phyloP scores from a whole-genome alignment of 2,329 filamentous ascomycete genomes.

The Xylaria sp. region DNA sequence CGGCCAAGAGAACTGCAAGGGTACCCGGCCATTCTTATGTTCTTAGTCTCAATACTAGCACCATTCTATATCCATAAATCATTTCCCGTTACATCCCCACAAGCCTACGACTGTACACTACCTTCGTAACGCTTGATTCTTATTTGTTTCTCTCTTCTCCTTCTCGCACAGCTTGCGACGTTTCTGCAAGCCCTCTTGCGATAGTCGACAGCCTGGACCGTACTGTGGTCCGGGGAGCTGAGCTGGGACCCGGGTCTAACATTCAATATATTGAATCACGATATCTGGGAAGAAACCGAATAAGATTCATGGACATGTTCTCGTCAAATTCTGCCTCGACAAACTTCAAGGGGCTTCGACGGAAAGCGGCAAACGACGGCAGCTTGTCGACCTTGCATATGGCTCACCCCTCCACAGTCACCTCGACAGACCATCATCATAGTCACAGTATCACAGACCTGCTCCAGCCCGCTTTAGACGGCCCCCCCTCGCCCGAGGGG shows the following conservation, averaged over 20 bases:
- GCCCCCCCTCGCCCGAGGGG: constrained; percentile 69
- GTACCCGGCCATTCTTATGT: constrained; percentile 47
- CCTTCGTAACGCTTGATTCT: constrained; percentile 22
- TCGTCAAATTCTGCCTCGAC: constrained; percentile 43
- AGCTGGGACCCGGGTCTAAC: constrained; percentile 38
- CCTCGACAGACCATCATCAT: constrained; percentile 36
- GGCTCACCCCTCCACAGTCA: constrained; percentile 37
- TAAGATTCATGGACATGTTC: constrained; percentile 44
- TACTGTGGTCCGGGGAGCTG: constrained; percentile 37
- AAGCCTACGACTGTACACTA: constrained; percentile 32
- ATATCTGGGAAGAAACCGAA: constrained; percentile 36
- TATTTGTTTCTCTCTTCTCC: constrained; percentile 42
- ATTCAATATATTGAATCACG: constrained; percentile 37
- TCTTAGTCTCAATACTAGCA: constrained; percentile 45
- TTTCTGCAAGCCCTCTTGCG: constrained; percentile 41
- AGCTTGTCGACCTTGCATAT: constrained; percentile 38
- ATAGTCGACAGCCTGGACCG: constrained; percentile 37
- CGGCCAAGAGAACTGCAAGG: constrained; percentile 47
- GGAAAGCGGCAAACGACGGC: constrained; percentile 39
- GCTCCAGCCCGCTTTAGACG: constrained; percentile 68
- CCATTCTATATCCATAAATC: constrained; percentile 46
- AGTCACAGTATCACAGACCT: constrained; percentile 54
- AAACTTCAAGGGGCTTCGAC: constrained; percentile 43
- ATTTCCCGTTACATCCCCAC: constrained; percentile 46
- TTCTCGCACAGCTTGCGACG: constrained; percentile 36